Conservation (phyloP, 129 eudicot genomes). For the Smallanthus sonchifolius region DNA sequence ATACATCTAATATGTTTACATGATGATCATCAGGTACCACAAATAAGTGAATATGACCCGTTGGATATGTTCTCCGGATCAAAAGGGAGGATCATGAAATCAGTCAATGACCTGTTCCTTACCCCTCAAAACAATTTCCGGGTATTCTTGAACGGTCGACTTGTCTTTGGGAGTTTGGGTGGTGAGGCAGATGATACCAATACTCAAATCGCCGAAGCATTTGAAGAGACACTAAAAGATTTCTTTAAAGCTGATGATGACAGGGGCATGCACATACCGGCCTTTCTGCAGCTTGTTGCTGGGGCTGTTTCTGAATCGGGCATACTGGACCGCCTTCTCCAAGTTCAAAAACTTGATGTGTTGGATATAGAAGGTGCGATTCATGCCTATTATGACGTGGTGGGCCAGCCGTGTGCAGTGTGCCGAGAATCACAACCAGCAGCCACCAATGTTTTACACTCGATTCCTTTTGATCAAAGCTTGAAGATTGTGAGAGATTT, state of each 20-base stretch:
- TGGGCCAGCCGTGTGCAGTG: conserved; percentile 62
- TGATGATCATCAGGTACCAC: conserved; percentile 59
- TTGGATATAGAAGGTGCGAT: conserved; percentile 90
- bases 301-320: conserved; percentile 54
- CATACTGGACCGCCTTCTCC: conserved; percentile 56
- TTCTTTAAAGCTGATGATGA: conserved; percentile 50
- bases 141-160: conserved; percentile 76
- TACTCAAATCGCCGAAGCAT: conserved; percentile 34
- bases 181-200: conserved; percentile 45
- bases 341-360: conserved; percentile 77
- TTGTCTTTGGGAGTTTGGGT: conserved; percentile 68
- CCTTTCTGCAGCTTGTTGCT: conserved; percentile 60
- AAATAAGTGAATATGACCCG: conserved; percentile 80
- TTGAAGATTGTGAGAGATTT: conserved; percentile 68
- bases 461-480: conserved; percentile 50
- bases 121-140: conserved; percentile 94
- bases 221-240: conserved; percentile 51
- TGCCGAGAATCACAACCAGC: conserved; percentile 41
- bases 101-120: conserved; percentile 61
- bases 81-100: conserved; percentile 48
- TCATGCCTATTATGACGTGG: conserved; percentile 84
- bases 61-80: conserved; percentile 85
- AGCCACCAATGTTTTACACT: conserved; percentile 37
- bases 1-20: background rate
- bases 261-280: conserved; percentile 49